Conservation (phyloP, 2,329 filamentous ascomycete species). For the Cordyceps tenuipes region DNA sequence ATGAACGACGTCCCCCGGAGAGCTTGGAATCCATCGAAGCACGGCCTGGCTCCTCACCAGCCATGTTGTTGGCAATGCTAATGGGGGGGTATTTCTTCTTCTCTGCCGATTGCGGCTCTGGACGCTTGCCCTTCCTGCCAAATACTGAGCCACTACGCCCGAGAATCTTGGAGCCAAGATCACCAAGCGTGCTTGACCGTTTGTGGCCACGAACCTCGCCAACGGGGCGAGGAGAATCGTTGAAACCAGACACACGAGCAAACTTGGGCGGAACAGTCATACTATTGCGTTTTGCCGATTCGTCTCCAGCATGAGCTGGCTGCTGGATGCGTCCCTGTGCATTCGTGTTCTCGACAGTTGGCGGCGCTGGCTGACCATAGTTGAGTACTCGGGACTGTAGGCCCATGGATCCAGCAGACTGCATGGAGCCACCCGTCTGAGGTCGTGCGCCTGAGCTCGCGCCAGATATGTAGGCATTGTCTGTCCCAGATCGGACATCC, state of each 20-base stretch:
- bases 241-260: slow-evolving; percentile 48
- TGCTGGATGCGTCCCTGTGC: slow-evolving; percentile 86
- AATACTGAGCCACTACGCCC: slow-evolving; percentile 77
- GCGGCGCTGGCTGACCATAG: slow-evolving; percentile 82
- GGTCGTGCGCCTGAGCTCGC: slow-evolving; percentile 49
- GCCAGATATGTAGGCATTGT: slow-evolving; percentile 36
- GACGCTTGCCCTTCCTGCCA: slow-evolving; percentile 46
- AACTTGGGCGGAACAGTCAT: slow-evolving; percentile 52
- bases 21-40: slow-evolving; percentile 61
- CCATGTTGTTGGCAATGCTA: slow-evolving; percentile 72
- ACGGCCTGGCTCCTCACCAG: slow-evolving; percentile 46
- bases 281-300: slow-evolving; percentile 52
- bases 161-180: slow-evolving; percentile 75
- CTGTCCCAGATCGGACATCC: slow-evolving; percentile 27
- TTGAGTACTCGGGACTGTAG: slow-evolving; percentile 46
- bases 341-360: slow-evolving; percentile 80
- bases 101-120: slow-evolving; percentile 49
- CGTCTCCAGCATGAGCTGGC: slow-evolving; percentile 52
- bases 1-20: slow-evolving; percentile 52
- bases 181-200: slow-evolving; percentile 68
- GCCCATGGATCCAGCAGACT: slow-evolving; percentile 60
- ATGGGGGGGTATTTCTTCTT: slow-evolving; percentile 78
- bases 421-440: slow-evolving; percentile 73
- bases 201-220: slow-evolving; percentile 50
- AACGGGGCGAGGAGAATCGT: slow-evolving; percentile 40